Conservation (phyloP, 169 alveolate species). For the Cryptosporidium meleagridis region DNA sequence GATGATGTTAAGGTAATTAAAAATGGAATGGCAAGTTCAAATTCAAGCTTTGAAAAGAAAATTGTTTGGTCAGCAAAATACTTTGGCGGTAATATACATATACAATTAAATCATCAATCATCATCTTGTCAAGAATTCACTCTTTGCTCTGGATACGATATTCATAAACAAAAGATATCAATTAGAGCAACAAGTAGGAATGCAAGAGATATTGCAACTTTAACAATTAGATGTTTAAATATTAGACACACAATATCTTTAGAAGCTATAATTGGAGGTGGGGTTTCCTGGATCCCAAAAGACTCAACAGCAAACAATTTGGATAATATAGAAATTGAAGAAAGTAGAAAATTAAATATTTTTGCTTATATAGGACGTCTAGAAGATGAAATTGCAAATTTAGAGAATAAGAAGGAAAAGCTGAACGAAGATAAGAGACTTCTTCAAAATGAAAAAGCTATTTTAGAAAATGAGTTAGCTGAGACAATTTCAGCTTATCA, state of each 20-base stretch:
- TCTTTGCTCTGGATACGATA: constrained; percentile 42
- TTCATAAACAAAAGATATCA: constrained; percentile 33
- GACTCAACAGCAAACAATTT: background rate
- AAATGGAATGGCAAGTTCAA: constrained; percentile 26
- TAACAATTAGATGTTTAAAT: constrained; percentile 57
- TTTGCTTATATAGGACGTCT: constrained; percentile 23
- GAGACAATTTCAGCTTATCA: constrained; percentile 73
- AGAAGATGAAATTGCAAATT: constrained; percentile 14
- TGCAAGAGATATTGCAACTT: constrained; percentile 50
- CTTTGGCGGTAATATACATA: constrained; percentile 64
- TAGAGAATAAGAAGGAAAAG: background rate
- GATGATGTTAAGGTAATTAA: constrained; percentile 61
- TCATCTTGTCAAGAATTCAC: background rate
- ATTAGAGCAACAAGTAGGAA: constrained; percentile 43
- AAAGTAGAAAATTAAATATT: background rate
- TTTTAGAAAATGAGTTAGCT: constrained; percentile 46
- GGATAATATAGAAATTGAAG: background rate
- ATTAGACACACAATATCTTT: constrained; percentile 7
- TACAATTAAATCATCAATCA: background rate
- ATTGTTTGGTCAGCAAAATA: constrained; percentile 71
- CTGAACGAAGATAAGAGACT: constrained; percentile 14
- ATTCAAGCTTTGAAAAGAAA: constrained; percentile 18
- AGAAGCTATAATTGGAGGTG: constrained; percentile 32
- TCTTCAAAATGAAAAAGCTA: background rate
- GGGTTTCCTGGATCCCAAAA: background rate